These are phyloP conservation scores for Daldinia concentrica DNA, from an alignment of 495 filamentous ascomycete genomes.

Conservation along the genomic window DNA sequence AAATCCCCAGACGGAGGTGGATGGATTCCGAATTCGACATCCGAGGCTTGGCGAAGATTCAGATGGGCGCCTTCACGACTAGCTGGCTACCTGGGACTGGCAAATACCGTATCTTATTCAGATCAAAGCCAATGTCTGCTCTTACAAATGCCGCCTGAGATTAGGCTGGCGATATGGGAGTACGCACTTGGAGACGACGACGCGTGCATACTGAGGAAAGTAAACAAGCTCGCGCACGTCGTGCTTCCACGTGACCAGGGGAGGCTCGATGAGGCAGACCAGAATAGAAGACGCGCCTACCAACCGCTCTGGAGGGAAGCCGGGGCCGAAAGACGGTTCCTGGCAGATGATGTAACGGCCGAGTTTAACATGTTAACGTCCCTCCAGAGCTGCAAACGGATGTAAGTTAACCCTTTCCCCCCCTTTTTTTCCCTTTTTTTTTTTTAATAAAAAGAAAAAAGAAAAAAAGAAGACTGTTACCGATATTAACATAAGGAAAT, in stretches of 20 bases:
- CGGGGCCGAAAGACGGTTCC: neutral
- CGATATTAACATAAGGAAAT: neutral
- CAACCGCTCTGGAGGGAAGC: neutral
- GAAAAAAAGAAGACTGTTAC: neutral
- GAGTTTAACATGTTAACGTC: conserved; percentile 6
- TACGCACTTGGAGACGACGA: conserved; percentile 8
- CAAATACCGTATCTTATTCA: neutral
- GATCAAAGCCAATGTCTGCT: conserved; percentile 5
- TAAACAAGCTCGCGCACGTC: conserved; percentile 2
- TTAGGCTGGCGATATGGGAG: conserved; percentile 1
- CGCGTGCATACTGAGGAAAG: neutral
- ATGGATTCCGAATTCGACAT: neutral
- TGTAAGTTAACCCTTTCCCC: conserved; percentile 2
- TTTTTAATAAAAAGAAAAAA: too few species aligned
- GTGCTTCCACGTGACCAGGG: conserved; percentile 8
- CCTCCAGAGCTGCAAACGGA: conserved; percentile 5
- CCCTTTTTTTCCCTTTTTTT: too few species aligned
- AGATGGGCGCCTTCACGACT: neutral
- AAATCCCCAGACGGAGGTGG: neutral
- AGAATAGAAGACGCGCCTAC: neutral
- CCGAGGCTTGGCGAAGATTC: neutral
- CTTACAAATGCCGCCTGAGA: neutral
- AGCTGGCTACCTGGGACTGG: neutral
- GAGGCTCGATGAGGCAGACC: neutral
- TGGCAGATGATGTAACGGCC: neutral